A percentile compares a stretch with the other conserved stretches of the same genome.
phyloP scores from a whole-genome alignment of 495 filamentous ascomycete species.

The Tuber umbilicatum region DNA sequence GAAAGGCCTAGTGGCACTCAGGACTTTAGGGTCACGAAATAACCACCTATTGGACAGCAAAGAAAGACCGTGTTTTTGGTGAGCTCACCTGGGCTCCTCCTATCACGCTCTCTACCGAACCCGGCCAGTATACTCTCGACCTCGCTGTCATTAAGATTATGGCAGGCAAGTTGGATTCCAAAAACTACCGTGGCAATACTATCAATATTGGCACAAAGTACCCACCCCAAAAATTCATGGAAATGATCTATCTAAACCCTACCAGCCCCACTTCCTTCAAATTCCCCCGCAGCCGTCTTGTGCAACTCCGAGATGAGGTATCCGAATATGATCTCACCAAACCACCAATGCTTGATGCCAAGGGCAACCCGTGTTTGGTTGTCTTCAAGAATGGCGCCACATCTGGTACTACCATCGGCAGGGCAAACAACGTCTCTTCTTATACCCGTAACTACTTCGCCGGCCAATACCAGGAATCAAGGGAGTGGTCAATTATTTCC shows the following conservation, averaged over 20 bases:
- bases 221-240: neutral
- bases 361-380: neutral
- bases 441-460: neutral
- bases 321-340: neutral
- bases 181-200: neutral
- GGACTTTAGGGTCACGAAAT: neutral
- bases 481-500: neutral
- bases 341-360: neutral
- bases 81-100: neutral
- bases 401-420: neutral
- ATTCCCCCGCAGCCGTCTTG: neutral
- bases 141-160: neutral
- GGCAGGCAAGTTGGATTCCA: neutral
- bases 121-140: neutral
- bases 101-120: neutral
- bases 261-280: neutral
- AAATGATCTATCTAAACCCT: neutral
- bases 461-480: neutral
- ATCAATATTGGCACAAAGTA: neutral
- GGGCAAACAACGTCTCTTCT: neutral
- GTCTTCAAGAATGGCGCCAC: neutral
- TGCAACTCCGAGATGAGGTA: neutral
- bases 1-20: neutral
- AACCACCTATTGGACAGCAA: accelerated
- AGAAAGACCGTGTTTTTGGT: neutral